A percentile compares a stretch with the other conserved stretches of the same genome.
phyloP scores from a whole-genome alignment of 441 rosid genomes.

The Pelargonium australe region DNA sequence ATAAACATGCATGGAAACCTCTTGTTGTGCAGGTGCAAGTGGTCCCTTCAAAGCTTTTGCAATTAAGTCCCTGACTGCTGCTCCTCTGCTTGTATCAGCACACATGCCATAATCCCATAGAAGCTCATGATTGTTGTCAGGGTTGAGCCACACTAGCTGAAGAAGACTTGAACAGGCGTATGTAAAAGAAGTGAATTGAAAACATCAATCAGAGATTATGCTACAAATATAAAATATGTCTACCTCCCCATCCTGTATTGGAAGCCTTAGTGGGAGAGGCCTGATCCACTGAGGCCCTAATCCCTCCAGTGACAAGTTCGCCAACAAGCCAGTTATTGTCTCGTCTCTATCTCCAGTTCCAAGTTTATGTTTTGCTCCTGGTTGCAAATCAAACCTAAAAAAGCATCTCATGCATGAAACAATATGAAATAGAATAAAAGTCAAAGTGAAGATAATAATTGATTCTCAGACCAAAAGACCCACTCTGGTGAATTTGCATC shows the following conservation, averaged over 20 bases:
- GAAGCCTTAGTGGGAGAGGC: conserved; percentile 76
- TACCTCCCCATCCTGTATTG: conserved; percentile 79
- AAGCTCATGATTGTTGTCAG: conserved; percentile 92
- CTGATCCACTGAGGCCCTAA: conserved; percentile 69
- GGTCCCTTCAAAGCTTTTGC: conserved; percentile 81
- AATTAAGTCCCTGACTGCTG: conserved; percentile 78
- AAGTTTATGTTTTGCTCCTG: conserved; percentile 61
- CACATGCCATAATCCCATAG: conserved; percentile 96
- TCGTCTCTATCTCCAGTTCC: conserved; percentile 91
- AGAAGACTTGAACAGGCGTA: conserved; percentile 22
- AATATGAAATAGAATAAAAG: conserved; percentile 16
- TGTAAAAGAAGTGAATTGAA: conserved; percentile 19
- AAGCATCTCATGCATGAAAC: conserved; percentile 18
- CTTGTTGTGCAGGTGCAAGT: conserved; percentile 71
- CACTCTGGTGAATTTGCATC: conserved; percentile 76
- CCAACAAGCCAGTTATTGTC: conserved; percentile 47
- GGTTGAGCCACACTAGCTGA: conserved; percentile 90
- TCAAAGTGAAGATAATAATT: conserved; percentile 14
- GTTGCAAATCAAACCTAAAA: conserved; percentile 77
- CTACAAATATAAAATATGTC: neutral
- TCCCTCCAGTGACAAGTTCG: conserved; percentile 46
- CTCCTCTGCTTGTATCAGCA: conserved; percentile 95
- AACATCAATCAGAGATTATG: conserved; percentile 12
- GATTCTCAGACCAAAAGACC: conserved; percentile 25
- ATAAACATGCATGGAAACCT: conserved; percentile 36